Percentiles rank a stretch among this genome's conserved stretches.
phyloP scores from a whole-genome alignment of 768 basidiomycete species.

The Agrocybe chaxingu region DNA sequence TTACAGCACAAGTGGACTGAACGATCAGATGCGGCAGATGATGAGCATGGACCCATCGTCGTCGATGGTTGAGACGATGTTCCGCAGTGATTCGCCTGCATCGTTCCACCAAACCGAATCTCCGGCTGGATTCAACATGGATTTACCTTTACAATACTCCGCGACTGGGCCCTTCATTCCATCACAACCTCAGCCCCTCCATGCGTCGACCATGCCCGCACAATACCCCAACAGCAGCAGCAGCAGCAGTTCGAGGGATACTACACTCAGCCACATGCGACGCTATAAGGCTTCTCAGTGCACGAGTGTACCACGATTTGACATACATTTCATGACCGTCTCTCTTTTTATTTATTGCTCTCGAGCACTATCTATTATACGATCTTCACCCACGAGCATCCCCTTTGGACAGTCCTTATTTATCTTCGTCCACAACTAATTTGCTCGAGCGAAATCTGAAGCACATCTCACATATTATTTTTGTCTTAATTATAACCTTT shows the following conservation, averaged over 20 bases:
- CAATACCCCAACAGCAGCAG: conserved; percentile 12
- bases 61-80: conserved; percentile 25
- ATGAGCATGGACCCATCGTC: conserved; percentile 24
- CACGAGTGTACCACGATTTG: not conserved
- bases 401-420: no score
- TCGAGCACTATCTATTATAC: not conserved
- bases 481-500: no score
- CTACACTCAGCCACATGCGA: conserved; percentile 21
- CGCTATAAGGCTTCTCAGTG: conserved; percentile 13
- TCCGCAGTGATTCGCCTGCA: conserved; percentile 40
- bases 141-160: conserved; percentile 29
- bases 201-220: conserved; percentile 21
- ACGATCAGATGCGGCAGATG: conserved; percentile 46
- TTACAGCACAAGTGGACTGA: conserved; percentile 29
- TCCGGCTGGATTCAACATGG: conserved; percentile 33
- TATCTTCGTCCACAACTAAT: no score
- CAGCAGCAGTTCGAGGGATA: conserved; percentile 17
- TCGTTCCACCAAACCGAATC: conserved; percentile 38
- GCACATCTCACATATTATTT: no score
- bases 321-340: not conserved
- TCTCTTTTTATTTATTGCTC: not conserved
- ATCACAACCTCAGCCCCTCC: conserved; percentile 6
- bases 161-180: conserved; percentile 8
- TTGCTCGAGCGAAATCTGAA: no score
- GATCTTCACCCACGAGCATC: no score